phyloP scores from a whole-genome alignment of 2,329 filamentous ascomycete genomes.

The Exophiala lecanii-corni region DNA sequence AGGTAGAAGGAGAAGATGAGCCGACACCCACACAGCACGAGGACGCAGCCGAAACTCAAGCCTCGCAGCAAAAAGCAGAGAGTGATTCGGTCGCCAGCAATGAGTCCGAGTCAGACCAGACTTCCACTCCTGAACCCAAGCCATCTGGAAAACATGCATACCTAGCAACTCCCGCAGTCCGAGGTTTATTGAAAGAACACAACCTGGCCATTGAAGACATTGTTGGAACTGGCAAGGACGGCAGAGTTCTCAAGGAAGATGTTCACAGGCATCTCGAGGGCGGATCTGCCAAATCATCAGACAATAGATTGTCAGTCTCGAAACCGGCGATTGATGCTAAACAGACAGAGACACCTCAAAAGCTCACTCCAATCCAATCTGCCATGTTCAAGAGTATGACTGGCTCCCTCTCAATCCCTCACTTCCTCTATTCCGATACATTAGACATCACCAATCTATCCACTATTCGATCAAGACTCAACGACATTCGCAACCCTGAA shows the following conservation, averaged over 20 bases:
- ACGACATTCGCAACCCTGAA: conserved; percentile 50
- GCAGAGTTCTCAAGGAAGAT: conserved; percentile 88
- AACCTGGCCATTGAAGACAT: conserved; percentile 74
- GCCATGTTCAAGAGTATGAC: conserved; percentile 99
- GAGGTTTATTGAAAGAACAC: conserved; percentile 77
- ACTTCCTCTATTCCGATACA: conserved; percentile 92
- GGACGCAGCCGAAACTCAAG: conserved; percentile 26
- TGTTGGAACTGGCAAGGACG: conserved; percentile 81
- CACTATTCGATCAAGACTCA: conserved; percentile 68
- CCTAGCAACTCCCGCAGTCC: conserved; percentile 86
- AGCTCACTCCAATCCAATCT: conserved; percentile 72
- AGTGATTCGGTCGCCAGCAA: conserved; percentile 5
- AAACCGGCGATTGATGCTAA: conserved; percentile 37
- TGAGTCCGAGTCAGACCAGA: conserved; percentile 22
- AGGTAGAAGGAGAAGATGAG: conserved; percentile 48
- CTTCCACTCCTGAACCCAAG: conserved; percentile 9
- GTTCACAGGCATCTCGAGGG: conserved; percentile 66
- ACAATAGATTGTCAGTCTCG: conserved; percentile 31
- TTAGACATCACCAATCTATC: conserved; percentile 75
- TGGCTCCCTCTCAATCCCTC: conserved; percentile 80
- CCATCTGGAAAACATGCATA: conserved; percentile 55
- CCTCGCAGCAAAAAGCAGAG: conserved; percentile 5
- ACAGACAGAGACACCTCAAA: conserved; percentile 64
- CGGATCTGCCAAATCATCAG: conserved; percentile 34
- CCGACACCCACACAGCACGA: conserved; percentile 48